Conservation (phyloP, 345 rosid species). For the Eucalyptus albens region DNA sequence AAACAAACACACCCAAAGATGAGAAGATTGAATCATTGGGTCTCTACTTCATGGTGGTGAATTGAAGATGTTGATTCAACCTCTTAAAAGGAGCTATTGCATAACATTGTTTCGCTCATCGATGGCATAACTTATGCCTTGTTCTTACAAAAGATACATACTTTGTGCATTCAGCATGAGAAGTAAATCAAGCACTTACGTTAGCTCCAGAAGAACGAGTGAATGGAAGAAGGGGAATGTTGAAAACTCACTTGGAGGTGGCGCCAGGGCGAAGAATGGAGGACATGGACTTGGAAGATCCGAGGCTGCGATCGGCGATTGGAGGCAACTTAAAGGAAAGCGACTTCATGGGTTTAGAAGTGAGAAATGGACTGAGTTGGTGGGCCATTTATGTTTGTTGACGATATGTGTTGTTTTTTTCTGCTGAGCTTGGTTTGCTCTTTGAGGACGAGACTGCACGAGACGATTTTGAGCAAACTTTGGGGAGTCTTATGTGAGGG, state of each 20-base stretch:
- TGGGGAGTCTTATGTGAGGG: background rate
- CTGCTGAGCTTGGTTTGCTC: background rate
- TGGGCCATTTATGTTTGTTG: background rate
- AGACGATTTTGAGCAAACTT: background rate
- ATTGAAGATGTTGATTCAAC: background rate
- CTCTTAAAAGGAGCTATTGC: background rate
- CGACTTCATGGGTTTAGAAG: background rate
- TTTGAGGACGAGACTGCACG: background rate
- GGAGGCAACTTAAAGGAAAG: background rate
- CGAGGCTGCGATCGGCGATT: background rate
- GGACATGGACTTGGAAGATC: background rate
- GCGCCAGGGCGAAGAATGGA: background rate
- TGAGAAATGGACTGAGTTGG: background rate
- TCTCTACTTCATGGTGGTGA: background rate
- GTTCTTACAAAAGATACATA: background rate
- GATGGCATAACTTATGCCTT: background rate
- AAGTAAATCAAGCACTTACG: background rate
- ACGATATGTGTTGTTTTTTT: background rate
- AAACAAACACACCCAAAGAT: no score
- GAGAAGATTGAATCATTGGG: background rate
- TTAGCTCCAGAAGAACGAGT: background rate
- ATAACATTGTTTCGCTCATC: background rate
- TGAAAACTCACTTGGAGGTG: background rate
- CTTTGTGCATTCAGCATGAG: background rate
- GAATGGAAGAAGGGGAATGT: background rate